Evolutionary conservation across 306 rosid species (phyloP).

Genomic region (Leucaena leucocephala): DNA sequence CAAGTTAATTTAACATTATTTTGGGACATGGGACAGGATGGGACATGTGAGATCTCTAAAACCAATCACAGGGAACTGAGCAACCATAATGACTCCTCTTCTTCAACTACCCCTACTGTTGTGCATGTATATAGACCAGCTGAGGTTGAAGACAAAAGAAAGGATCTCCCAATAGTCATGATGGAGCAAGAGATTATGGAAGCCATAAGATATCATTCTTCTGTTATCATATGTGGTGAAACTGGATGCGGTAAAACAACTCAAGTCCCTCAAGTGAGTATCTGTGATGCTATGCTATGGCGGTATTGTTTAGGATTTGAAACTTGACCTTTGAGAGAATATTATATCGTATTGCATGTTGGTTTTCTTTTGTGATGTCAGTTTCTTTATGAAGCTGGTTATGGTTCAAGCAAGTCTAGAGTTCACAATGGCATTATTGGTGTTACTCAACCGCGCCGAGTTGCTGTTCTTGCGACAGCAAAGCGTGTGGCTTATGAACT

Average conservation of each 20-base stretch:
- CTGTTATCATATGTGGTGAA: slow-evolving; percentile 89
- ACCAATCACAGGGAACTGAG: slow-evolving; percentile 33
- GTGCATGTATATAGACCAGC: slow-evolving; percentile 76
- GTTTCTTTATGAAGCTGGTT: slow-evolving; percentile 94
- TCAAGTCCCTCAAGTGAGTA: slow-evolving; percentile 91
- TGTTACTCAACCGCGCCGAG: slow-evolving; percentile 96
- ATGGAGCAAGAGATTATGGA: slow-evolving; percentile 99
- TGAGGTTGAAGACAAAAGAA: slow-evolving; percentile 73
- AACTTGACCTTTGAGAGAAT: background rate
- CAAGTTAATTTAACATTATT: slow-evolving; percentile 14
- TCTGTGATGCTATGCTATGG: slow-evolving; percentile 30
- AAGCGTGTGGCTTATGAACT: slow-evolving; percentile 93
- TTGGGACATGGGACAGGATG: slow-evolving; percentile 53
- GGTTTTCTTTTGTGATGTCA: slow-evolving; percentile 23
- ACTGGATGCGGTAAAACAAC: slow-evolving; percentile 99
- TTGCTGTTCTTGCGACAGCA: slow-evolving; percentile 92
- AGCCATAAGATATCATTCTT: slow-evolving; percentile 70
- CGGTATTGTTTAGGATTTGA: slow-evolving; percentile 14
- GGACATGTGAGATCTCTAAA: slow-evolving; percentile 35
- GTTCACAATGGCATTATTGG: slow-evolving; percentile 70
- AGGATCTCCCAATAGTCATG: slow-evolving; percentile 91
- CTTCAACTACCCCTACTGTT: slow-evolving; percentile 59
- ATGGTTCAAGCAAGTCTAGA: slow-evolving; percentile 62
- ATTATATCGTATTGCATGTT: slow-evolving; percentile 10
- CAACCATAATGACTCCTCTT: slow-evolving; percentile 36